Base-by-base conservation (phyloP, 2,329 filamentous ascomycete genomes). In the Dactylonectria macrodidyma region DNA sequence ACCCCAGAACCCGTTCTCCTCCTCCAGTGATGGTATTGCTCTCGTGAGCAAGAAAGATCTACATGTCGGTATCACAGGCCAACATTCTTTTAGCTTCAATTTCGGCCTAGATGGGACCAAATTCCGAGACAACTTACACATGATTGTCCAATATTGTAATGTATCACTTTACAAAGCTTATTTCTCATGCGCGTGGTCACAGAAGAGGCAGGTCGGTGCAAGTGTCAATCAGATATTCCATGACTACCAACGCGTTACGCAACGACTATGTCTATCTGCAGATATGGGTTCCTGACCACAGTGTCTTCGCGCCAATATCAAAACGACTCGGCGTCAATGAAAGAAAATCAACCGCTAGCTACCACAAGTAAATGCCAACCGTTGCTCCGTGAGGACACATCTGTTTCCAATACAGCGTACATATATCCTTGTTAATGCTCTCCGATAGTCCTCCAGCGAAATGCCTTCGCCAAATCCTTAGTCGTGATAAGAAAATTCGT, bases 401-500 rank as follows among this genome's bases (percentile, higher is more conserved):
- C 67, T 70, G 59, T 75, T 66, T 68, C 63, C 67, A 73, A 70
- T 58, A 59, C 60, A 59, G 60, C 46, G 38, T 56, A 52, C 44
- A 41, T 52, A 54, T 73, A 65, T 66, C 66, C 30, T 62, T 46
- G 33, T 34, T 58, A 62, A 69, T 71, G 71, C 68, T 62, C 50
- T 56, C 54, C 36, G 46, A 57, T 56, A 61, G 50, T 56, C 51
- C 47, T 56, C 55, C 47, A 60, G 36, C 55, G 26, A 36, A 66
- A 62, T 61, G 67, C 61, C 72, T 70, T 72, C 73, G 62, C 60
- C 72, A 68, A 65, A 44, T 50, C 70, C 62, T 51, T 56, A 67
- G 64, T 76, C 74, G 64, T 76, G 36, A 75, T 59, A 63, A 69
- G 50, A 55, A 69, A 59, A 67, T 67, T 69, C 67, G 65, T 68